phyloP scores from a whole-genome alignment of 177 flowering plant genomes.

The Tripterygium wilfordii region DNA sequence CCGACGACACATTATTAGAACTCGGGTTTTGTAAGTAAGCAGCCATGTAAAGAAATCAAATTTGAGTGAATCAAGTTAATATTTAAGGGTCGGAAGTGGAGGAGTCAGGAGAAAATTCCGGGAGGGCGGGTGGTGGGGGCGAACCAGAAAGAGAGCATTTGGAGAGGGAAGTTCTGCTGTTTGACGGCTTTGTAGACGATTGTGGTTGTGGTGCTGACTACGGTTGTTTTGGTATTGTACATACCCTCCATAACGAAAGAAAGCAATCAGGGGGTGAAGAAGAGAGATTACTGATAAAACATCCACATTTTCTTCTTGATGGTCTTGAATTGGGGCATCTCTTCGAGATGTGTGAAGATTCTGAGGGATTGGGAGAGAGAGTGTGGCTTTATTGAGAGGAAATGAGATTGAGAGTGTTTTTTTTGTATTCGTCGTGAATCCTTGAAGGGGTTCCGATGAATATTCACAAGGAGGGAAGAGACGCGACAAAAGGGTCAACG shows the following conservation, averaged over 20 bases:
- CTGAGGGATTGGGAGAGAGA: background rate
- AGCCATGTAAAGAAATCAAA: background rate
- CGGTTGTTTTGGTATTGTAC: constrained; percentile 11
- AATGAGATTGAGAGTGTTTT: too few species aligned
- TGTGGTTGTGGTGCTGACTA: background rate
- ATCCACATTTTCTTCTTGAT: constrained; percentile 59
- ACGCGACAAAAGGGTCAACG: constrained; percentile 1
- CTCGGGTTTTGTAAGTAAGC: constrained; percentile 4
- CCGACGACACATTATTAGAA: constrained; percentile 11
- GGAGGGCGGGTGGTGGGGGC: constrained; percentile 81
- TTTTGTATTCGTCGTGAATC: background rate
- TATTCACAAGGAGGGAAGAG: constrained; percentile 4
- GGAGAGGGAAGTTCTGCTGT: constrained; percentile 27
- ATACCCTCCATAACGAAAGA: constrained; percentile 40
- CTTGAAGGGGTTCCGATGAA: constrained; percentile 20
- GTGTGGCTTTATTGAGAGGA: too few species aligned
- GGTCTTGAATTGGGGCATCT: constrained; percentile 41
- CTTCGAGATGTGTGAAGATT: constrained; percentile 1
- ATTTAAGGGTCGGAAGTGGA: constrained; percentile 14
- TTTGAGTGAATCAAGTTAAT: background rate
- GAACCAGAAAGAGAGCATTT: constrained; percentile 55
- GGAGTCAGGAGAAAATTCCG: constrained; percentile 34
- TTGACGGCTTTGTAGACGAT: constrained; percentile 10
- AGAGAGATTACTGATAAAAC: constrained; percentile 29
- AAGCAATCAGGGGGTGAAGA: constrained; percentile 5